These are phyloP conservation scores for Fusarium sp. DNA, from an alignment of 2,329 filamentous ascomycete species.

Conservation along the genomic window DNA sequence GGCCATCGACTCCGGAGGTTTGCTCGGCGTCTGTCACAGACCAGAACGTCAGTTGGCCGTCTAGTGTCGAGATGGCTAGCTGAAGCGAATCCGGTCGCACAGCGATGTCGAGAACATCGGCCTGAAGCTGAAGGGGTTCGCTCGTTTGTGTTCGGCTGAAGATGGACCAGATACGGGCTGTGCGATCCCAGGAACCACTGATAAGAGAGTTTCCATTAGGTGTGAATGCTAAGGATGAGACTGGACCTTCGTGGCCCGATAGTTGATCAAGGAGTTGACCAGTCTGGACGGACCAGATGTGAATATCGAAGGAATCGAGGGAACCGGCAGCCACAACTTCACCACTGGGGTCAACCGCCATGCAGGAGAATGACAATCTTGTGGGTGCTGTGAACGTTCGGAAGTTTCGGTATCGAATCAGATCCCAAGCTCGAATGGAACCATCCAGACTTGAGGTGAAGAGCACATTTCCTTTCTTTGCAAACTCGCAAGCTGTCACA, in stretches of 20 bases:
- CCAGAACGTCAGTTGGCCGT: constrained; percentile 97
- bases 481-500: constrained; percentile 94
- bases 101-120: constrained; percentile 88
- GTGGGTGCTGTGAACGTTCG: constrained; percentile 95
- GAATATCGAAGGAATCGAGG: constrained; percentile 94
- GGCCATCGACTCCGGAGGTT: constrained; percentile 85
- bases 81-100: constrained; percentile 92
- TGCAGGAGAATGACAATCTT: constrained; percentile 88
- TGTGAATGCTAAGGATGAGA: constrained; percentile 88
- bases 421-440: constrained; percentile 94
- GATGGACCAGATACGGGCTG: constrained; percentile 95
- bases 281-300: constrained; percentile 98
- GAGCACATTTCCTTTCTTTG: constrained; percentile 93
- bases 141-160: constrained; percentile 95
- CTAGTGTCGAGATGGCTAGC: constrained; percentile 89
- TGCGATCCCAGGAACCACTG: constrained; percentile 96
- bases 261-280: constrained; percentile 93
- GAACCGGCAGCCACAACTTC: constrained; percentile 97
- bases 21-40: constrained; percentile 89
- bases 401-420: constrained; percentile 96
- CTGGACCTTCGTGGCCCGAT: constrained; percentile 92
- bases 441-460: constrained; percentile 97
- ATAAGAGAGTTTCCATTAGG: constrained; percentile 86
- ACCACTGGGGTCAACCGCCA: constrained; percentile 96
- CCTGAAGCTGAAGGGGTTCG: constrained; percentile 90